Conservation (phyloP, 2,329 filamentous ascomycete species). For the Xylariaceae sp. region DNA sequence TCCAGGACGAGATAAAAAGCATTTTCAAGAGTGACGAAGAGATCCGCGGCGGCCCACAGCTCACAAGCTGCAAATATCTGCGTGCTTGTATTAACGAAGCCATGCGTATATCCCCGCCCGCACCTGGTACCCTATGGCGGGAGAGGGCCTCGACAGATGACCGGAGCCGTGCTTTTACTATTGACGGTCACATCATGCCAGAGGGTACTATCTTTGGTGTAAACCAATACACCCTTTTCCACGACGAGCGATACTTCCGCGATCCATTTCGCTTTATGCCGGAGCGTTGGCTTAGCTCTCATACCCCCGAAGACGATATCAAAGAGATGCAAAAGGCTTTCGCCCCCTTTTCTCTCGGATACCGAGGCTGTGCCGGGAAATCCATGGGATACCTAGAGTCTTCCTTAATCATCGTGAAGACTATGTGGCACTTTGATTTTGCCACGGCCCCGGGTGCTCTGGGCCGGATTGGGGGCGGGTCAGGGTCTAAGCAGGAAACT, state of each 20-base stretch:
- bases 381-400: constrained; percentile 10
- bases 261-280: constrained; percentile 5
- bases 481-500: neutral
- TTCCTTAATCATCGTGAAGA: constrained; percentile 1
- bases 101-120: constrained; percentile 4
- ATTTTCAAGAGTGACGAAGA: constrained; percentile 1
- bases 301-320: neutral
- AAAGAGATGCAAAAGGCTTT: constrained; percentile 1
- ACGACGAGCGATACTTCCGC: constrained; percentile 5
- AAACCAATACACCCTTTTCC: constrained; percentile 2
- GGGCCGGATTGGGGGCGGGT: constrained; percentile 3
- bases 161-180: neutral
- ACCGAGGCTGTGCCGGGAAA: constrained; percentile 5
- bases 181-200: constrained; percentile 8
- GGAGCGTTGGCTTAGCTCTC: constrained; percentile 5
- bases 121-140: constrained; percentile 3
- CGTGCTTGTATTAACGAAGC: constrained; percentile 11
- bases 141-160: constrained; percentile 1
- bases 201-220: constrained; percentile 7
- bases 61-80: constrained; percentile 12
- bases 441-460: neutral
- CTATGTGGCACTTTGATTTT: constrained; percentile 10
- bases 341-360: constrained; percentile 1
- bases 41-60: constrained; percentile 4
- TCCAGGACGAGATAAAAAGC: constrained; percentile 3